These are phyloP conservation scores for Fusarium sp. DNA, from an alignment of 2,329 filamentous ascomycete genomes.

Conservation along the genomic window DNA sequence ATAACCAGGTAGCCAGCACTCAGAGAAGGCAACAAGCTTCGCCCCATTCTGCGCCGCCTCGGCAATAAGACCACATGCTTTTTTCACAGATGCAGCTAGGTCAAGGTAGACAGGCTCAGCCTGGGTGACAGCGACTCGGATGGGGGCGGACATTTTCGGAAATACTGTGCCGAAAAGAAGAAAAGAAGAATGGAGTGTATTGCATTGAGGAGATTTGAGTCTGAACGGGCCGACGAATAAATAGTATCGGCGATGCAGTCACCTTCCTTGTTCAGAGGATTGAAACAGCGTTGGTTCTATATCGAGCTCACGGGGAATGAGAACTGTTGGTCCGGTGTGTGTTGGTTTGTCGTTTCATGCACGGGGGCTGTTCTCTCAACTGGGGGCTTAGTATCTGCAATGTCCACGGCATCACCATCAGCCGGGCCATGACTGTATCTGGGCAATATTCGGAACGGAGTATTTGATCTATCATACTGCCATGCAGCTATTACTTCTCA, in stretches of 20 bases:
- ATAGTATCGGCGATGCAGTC: not conserved
- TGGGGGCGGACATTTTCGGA: slow-evolving; percentile 15
- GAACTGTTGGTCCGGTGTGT: not conserved
- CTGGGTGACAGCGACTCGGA: slow-evolving; percentile 38
- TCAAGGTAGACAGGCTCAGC: slow-evolving; percentile 41
- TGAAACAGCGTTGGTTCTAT: not conserved
- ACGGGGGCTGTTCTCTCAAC: not conserved
- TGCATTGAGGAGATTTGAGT: not conserved
- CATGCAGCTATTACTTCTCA: not conserved
- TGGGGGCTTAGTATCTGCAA: not conserved
- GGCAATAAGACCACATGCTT: slow-evolving; percentile 34
- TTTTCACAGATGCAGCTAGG: slow-evolving; percentile 34
- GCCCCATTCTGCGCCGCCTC: slow-evolving; percentile 53
- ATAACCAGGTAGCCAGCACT: slow-evolving; percentile 63
- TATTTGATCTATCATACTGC: not conserved
- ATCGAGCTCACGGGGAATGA: not conserved
- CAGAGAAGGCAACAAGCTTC: slow-evolving; percentile 62
- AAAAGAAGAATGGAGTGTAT: not conserved
- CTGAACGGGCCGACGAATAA: not conserved
- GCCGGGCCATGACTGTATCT: not conserved
- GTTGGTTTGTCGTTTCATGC: not conserved
- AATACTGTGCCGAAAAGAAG: not conserved
- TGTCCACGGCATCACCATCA: not conserved
- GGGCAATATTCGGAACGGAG: not conserved
- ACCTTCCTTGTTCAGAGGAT: not conserved